A percentile compares a stretch with the other conserved stretches of the same genome.
Evolutionary conservation across 129 eudicot genomes (phyloP).

Genomic region (Flaveria linearis): DNA sequence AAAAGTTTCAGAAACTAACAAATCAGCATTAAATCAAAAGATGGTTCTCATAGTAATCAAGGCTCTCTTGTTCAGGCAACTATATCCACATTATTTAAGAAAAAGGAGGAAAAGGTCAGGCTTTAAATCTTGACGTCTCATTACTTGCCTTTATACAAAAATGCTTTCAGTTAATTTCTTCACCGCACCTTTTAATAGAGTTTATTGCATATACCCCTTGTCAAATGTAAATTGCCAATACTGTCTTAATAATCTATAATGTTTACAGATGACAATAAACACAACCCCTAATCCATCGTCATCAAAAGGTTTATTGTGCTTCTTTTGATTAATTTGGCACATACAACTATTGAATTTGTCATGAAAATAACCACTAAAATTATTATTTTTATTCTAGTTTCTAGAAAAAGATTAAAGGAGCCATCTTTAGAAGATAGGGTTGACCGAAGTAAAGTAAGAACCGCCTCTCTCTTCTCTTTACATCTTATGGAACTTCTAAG

Average conservation of each 20-base stretch:
- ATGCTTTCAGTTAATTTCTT: not conserved
- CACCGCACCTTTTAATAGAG: not conserved
- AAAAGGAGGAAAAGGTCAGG: conserved; percentile 71
- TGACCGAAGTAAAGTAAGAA: conserved; percentile 41
- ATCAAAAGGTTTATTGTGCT: conserved; percentile 46
- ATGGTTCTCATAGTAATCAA: conserved; percentile 35
- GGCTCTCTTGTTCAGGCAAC: conserved; percentile 79
- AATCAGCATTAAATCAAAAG: conserved; percentile 42
- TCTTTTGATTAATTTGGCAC: conserved; percentile 15
- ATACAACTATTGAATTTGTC: conserved; percentile 7
- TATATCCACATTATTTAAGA: conserved; percentile 81
- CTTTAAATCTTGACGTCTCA: conserved; percentile 22
- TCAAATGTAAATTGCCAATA: conserved; percentile 11
- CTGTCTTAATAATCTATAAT: conserved; percentile 23
- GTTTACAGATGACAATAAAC: conserved; percentile 48
- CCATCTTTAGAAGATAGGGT: conserved; percentile 29
- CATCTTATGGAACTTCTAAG: not conserved
- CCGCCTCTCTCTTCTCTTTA: not conserved
- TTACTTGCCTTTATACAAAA: not conserved
- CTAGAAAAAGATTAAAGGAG: conserved; percentile 34
- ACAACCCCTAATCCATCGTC: conserved; percentile 26
- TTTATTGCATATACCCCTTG: conserved; percentile 3
- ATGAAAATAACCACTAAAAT: conserved; percentile 6
- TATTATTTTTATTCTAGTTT: conserved; percentile 33
- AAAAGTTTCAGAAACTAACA: conserved; percentile 23